Evolutionary conservation across 768 basidiomycete genomes (phyloP), one percentile per base, ranked within the genome.

Genomic region (Termitomyces titanicus): DNA sequence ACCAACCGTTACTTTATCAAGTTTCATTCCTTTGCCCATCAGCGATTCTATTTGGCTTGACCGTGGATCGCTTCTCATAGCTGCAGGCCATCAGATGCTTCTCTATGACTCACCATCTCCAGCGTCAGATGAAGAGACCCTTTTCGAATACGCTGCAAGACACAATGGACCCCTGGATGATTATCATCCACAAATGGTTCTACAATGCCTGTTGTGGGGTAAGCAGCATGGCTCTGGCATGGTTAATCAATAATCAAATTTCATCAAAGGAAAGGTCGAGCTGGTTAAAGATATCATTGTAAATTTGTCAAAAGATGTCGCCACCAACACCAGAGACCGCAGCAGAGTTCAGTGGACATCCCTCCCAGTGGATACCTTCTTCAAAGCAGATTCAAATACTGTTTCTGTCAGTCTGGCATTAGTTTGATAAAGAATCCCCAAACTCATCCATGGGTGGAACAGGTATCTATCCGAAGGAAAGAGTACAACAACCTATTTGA

Each of bases 171-270:
- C 96, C 3, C 71, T 98, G 34, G 82, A 85, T 17, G 92, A 97
- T 68, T 94, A 92, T 68, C 93, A 98, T 71, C 95, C 96, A 3
- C 92, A 95, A 64, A 88, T 96, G 80, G 68, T 98, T 17, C 72
- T 94, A 12, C 95, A 98, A 65, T 96, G 93, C 66, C 74, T 98
- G 52, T 72, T 97, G 8, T 96, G 94, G 94, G 88, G 95, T 95
- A 34, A 46, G 37, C 50, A 13, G 12, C 18, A 39, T 45, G 20
- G 15, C n/a, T 12, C 33, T 38, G 35, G 25, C 40, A 37, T 34
- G 40, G 34, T 37, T 56, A 9, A 9, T 27, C 1, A 18, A 34
- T 22, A 34, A 25, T 8, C 53, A 15, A 51, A 47, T 60, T 33
- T 40, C 7, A 35, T 22, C 25, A 7, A 65, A 95, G 94, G 86